Conservation (phyloP, 345 rosid species). For the Fremontodendron californicum region DNA sequence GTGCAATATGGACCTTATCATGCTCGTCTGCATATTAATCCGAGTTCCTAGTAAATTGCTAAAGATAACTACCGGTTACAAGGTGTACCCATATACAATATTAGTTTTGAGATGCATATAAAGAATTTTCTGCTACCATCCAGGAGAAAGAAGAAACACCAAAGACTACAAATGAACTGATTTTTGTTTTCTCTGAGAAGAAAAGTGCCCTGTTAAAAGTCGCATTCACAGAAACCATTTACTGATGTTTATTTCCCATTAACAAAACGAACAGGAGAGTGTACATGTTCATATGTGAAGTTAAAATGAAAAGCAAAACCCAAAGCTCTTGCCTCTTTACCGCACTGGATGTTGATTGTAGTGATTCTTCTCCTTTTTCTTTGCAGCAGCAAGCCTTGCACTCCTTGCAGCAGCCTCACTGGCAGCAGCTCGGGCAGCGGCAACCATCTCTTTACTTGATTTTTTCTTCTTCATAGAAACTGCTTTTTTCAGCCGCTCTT, state of each 20-base stretch:
- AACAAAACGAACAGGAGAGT: conserved; percentile 17
- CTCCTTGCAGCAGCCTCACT: conserved; percentile 69
- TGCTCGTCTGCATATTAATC: not conserved
- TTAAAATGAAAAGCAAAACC: conserved; percentile 5
- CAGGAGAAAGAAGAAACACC: not conserved
- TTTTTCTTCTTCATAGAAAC: conserved; percentile 49
- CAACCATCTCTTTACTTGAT: conserved; percentile 67
- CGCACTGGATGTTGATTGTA: conserved; percentile 75
- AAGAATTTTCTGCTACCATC: not conserved
- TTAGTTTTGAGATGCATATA: not conserved
- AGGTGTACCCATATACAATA: not conserved
- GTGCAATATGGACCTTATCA: not conserved
- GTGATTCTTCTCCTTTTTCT: conserved; percentile 85
- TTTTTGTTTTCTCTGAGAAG: not conserved
- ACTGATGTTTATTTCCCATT: conserved; percentile 32
- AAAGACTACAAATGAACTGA: conserved; percentile 1
- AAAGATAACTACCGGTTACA: not conserved
- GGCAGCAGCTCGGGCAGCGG: conserved; percentile 67
- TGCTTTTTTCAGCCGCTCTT: conserved; percentile 62
- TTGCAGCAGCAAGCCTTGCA: conserved; percentile 71
- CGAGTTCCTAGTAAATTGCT: not conserved
- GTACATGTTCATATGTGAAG: conserved; percentile 21
- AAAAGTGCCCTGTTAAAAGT: conserved; percentile 19
- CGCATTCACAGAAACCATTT: conserved; percentile 18
- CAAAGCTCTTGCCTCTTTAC: conserved; percentile 27